These are phyloP conservation scores for Berberis thunbergii DNA, from an alignment of 164 flowering plant genomes.

Conservation along the genomic window DNA sequence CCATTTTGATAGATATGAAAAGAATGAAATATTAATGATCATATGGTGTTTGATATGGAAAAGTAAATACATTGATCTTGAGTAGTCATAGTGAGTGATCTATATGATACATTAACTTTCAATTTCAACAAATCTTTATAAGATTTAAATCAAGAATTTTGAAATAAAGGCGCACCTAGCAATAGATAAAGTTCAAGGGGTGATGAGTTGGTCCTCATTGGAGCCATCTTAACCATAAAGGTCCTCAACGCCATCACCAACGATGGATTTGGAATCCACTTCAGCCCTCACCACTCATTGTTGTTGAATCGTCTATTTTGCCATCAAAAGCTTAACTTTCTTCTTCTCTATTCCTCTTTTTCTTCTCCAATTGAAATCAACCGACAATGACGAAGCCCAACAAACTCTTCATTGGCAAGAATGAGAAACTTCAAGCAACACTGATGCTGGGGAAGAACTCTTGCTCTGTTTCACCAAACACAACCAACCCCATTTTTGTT, in stretches of 20 bases:
- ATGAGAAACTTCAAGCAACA: neutral
- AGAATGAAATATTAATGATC: no score
- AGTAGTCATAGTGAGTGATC: no score
- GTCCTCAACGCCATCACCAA: slow-evolving; percentile 63
- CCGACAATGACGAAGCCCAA: neutral
- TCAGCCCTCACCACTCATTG: slow-evolving; percentile 26
- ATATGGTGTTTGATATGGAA: no score
- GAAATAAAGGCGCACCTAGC: slow-evolving; percentile 37
- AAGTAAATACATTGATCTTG: no score
- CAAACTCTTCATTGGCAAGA: neutral
- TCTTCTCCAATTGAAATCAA: neutral
- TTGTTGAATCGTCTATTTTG: slow-evolving; percentile 19
- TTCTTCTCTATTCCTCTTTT: neutral
- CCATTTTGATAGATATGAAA: no score
- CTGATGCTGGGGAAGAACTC: neutral
- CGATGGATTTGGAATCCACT: slow-evolving; percentile 20
- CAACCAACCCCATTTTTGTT: neutral
- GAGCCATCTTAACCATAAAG: slow-evolving; percentile 65
- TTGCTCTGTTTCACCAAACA: neutral
- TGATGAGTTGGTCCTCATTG: slow-evolving; percentile 58
- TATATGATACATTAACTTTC: no score
- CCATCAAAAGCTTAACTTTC: slow-evolving; percentile 21
- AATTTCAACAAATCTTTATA: no score
- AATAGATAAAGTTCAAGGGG: slow-evolving; percentile 64
- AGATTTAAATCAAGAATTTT: no score